Conservation (phyloP, 495 filamentous ascomycete species). For the Aspergillus leporis region DNA sequence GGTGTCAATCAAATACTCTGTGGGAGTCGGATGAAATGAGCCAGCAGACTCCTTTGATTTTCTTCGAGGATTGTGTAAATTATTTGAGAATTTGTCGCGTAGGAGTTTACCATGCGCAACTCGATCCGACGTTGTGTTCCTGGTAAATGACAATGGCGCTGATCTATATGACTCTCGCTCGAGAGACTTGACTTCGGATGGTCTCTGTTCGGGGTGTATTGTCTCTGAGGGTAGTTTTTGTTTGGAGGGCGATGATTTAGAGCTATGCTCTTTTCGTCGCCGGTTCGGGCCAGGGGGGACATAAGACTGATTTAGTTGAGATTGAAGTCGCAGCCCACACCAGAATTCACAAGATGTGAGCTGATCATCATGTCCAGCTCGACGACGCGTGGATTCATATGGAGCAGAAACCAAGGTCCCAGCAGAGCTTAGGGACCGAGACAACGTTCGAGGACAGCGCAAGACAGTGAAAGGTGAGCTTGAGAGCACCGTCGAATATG, state of each 20-base stretch:
- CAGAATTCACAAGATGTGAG: conserved; percentile 13
- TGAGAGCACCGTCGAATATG: background rate
- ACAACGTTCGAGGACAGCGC: background rate
- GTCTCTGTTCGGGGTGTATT: background rate
- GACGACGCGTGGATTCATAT: background rate
- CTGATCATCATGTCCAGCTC: conserved; percentile 1
- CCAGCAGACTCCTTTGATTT: background rate
- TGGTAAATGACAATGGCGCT: background rate
- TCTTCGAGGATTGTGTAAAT: conserved; percentile 9
- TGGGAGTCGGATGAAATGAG: conserved; percentile 27
- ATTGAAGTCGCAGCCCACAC: conserved; percentile 18
- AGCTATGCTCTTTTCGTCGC: background rate
- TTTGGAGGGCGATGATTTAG: background rate
- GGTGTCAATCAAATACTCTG: conserved; percentile 36
- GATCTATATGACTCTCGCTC: background rate
- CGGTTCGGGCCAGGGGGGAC: background rate
- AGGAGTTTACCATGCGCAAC: background rate
- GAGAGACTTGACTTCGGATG: too few relatives aligned
- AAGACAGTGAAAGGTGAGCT: conserved; percentile 6
- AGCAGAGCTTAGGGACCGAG: conserved; percentile 9
- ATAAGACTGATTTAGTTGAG: conserved; percentile 17
- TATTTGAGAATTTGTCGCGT: background rate
- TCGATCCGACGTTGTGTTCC: background rate
- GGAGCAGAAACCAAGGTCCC: conserved; percentile 3
- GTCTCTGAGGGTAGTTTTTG: background rate